Percentiles rank a stretch among this genome's conserved stretches.
Conservation (phyloP, 768 basidiomycete species). For the Clavaria fumosa region DNA sequence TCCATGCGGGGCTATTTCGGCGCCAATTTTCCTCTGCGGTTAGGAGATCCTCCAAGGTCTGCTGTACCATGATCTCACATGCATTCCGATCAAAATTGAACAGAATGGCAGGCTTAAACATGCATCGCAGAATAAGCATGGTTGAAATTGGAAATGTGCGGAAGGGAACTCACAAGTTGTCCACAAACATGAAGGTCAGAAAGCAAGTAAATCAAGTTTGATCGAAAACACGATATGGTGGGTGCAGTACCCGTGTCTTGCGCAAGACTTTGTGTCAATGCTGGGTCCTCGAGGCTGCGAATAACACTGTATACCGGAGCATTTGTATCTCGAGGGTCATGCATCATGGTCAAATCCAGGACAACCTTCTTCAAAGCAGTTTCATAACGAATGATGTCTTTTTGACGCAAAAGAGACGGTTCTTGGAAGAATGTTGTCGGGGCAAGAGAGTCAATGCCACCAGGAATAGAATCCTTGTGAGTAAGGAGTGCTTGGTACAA, state of each 20-base stretch:
- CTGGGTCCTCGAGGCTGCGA: conserved; percentile 23
- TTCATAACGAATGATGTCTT: conserved; percentile 48
- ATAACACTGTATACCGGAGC: conserved; percentile 27
- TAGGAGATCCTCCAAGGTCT: conserved; percentile 23
- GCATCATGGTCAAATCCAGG: conserved; percentile 20
- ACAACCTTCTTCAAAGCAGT: conserved; percentile 31
- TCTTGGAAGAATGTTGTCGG: conserved; percentile 32
- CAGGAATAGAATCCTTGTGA: conserved; percentile 5
- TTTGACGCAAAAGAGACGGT: conserved; percentile 32
- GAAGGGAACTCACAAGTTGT: conserved; percentile 44
- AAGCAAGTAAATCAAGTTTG: conserved; percentile 35
- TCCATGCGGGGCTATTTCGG: conserved; percentile 29
- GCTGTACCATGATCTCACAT: conserved; percentile 38
- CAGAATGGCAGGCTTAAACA: conserved; percentile 38
- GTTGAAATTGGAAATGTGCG: too few relatives aligned
- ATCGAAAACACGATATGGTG: conserved; percentile 16
- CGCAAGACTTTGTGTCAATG: conserved; percentile 9
- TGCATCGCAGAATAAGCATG: background rate
- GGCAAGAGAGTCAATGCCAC: conserved; percentile 21
- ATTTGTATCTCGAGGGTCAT: conserved; percentile 19
- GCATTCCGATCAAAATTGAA: conserved; percentile 49
- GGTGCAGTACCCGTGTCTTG: conserved; percentile 21
- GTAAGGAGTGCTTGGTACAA: conserved; percentile 32
- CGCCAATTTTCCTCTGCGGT: conserved; percentile 37
- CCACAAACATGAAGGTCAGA: conserved; percentile 39